A percentile compares a stretch with the other conserved stretches of the same genome.
Conservation (phyloP, 768 basidiomycete genomes). For the Russula compacta region DNA sequence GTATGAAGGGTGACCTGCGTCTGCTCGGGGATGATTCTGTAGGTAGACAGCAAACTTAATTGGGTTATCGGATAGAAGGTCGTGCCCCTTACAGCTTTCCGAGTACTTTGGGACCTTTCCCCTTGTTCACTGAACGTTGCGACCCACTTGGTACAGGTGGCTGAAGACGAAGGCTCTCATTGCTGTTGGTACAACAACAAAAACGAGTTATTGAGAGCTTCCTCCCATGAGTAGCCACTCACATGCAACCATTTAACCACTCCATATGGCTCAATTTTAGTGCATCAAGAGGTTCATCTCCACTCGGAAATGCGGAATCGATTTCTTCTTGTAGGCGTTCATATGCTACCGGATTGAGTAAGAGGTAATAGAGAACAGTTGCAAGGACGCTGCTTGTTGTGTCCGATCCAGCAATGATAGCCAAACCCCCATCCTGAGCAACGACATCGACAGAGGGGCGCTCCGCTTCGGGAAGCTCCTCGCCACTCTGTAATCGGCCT, state of each 20-base stretch:
- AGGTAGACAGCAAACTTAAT: not conserved
- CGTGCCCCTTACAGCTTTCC: not conserved
- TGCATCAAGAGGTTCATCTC: conserved; percentile 15
- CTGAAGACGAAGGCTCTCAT: not conserved
- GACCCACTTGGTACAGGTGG: not conserved
- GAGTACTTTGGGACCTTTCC: not conserved
- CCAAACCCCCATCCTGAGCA: conserved; percentile 30
- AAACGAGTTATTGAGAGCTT: not conserved
- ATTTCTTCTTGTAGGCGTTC: conserved; percentile 11
- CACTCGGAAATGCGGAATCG: conserved; percentile 4
- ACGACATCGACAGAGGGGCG: conserved; percentile 15
- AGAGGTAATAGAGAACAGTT: conserved; percentile 30
- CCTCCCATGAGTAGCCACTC: not conserved
- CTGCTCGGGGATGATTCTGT: conserved; percentile 12
- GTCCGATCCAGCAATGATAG: conserved; percentile 37
- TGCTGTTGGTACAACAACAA: not conserved
- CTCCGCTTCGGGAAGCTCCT: conserved; percentile 4
- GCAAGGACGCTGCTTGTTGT: conserved; percentile 32
- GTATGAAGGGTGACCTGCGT: conserved; percentile 16
- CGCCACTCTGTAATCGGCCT: not conserved
- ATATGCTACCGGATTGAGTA: conserved; percentile 26
- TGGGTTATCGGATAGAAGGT: not conserved
- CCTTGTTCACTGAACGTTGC: not conserved
- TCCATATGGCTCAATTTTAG: conserved; percentile 7
- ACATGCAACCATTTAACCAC: conserved; percentile 18